Evolutionary conservation across 1,284 basidiomycete species (phyloP).

Genomic region (Ustilago trichophora): DNA sequence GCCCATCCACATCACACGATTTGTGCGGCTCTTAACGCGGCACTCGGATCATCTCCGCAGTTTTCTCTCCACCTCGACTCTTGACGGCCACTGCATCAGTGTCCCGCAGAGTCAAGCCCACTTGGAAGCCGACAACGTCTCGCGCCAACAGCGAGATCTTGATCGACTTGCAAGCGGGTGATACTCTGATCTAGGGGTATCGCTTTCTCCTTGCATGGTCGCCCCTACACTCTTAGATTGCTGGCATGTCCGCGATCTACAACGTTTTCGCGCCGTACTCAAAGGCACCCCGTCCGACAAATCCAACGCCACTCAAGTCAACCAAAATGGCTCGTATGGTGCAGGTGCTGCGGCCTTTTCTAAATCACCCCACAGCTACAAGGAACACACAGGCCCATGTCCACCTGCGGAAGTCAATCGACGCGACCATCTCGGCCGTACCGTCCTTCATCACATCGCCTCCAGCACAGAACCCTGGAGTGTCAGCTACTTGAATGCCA

Average conservation of each 20-base stretch:
- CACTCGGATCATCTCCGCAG: no score
- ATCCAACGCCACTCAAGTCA: conserved; percentile 20
- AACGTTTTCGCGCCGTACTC: conserved; percentile 58
- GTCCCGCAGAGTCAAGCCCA: conserved; percentile 33
- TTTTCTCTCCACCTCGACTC: no score
- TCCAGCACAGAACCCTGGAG: conserved; percentile 74
- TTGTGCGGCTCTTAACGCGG: no score
- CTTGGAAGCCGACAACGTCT: conserved; percentile 38
- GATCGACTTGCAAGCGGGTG: conserved; percentile 36
- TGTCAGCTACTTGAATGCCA: conserved; percentile 80
- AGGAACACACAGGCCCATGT: conserved; percentile 48
- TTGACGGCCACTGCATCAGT: no score
- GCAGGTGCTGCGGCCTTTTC: conserved; percentile 20
- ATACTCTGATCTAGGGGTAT: conserved; percentile 44
- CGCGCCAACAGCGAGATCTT: conserved; percentile 20
- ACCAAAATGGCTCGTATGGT: conserved; percentile 12
- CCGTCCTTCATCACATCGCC: conserved; percentile 82
- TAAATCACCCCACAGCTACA: conserved; percentile 41
- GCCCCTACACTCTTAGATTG: conserved; percentile 61
- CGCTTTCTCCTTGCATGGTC: conserved; percentile 48
- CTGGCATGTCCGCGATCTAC: conserved; percentile 61
- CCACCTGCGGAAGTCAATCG: conserved; percentile 75
- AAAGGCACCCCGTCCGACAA: conserved; percentile 52
- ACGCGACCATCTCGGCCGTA: conserved; percentile 77
- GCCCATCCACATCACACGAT: no score